Conservation (phyloP, 2,329 filamentous ascomycete genomes). For the Plectosphaerella cucumerina region DNA sequence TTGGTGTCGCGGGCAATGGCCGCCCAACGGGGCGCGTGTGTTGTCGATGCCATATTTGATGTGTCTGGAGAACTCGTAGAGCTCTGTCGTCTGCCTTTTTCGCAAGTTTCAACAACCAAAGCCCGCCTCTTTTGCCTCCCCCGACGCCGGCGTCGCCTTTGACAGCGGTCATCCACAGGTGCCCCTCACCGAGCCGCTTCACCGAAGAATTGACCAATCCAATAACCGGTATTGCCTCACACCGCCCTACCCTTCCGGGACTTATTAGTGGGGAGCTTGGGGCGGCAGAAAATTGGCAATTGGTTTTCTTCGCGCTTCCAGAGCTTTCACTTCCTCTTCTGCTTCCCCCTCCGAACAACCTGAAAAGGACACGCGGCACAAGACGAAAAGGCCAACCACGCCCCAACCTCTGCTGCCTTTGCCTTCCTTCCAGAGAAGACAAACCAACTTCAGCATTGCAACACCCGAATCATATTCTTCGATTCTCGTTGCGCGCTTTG, state of each 20-base stretch:
- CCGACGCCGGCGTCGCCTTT: neutral
- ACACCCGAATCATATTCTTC: neutral
- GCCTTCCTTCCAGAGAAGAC: neutral
- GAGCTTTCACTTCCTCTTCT: neutral
- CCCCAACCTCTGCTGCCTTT: neutral
- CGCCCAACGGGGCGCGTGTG: constrained; percentile 56
- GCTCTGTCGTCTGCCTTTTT: no score
- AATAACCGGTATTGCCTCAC: neutral
- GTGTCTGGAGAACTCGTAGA: no score
- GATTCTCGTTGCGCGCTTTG: constrained; percentile 2
- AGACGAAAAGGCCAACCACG: neutral
- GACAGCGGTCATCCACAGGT: neutral
- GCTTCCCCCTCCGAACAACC: neutral
- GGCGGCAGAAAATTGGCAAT: constrained; percentile 2
- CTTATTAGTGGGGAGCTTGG: constrained; percentile 2
- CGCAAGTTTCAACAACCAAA: no score
- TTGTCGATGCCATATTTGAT: constrained; percentile 7
- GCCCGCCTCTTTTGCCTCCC: neutral
- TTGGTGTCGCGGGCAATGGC: constrained; percentile 87
- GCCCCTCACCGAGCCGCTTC: neutral
- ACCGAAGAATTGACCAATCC: constrained; percentile 3
- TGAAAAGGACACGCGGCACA: constrained; percentile 2
- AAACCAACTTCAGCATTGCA: no score
- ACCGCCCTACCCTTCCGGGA: neutral
- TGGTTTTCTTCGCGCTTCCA: constrained; percentile 1